These are phyloP conservation scores for Melanopsichium pennsylvanicum DNA, from an alignment of 1,284 basidiomycete genomes.

Conservation along the genomic window DNA sequence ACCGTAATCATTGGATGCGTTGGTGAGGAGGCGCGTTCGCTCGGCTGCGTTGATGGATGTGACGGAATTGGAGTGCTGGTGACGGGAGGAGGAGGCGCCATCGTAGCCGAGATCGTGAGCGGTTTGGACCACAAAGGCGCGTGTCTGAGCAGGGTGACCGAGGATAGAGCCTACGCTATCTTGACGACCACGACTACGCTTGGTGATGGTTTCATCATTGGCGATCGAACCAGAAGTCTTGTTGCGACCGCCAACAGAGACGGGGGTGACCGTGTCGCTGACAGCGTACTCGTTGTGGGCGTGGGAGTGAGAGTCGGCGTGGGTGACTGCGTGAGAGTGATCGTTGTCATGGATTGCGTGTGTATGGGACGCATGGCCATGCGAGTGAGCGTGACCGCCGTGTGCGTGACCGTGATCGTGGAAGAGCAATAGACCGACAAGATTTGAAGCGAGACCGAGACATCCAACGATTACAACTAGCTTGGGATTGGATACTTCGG, in stretches of 20 bases:
- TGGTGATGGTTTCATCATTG: constrained; percentile 7
- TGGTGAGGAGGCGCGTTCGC: constrained; percentile 25
- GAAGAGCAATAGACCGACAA: constrained; percentile 92
- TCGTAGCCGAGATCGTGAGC: constrained; percentile 76
- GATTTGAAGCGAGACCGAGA: constrained; percentile 87
- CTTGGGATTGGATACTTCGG: constrained; percentile 83
- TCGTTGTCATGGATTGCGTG: no score
- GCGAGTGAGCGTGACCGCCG: constrained; percentile 73
- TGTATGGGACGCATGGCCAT: no score
- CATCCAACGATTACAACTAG: constrained; percentile 90
- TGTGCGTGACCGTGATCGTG: constrained; percentile 71
- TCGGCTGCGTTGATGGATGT: constrained; percentile 21
- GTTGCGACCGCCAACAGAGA: constrained; percentile 20
- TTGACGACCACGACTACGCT: constrained; percentile 23
- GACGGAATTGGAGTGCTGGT: constrained; percentile 31
- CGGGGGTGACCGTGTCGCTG: constrained; percentile 6
- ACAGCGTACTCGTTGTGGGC: constrained; percentile 15
- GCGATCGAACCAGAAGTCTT: constrained; percentile 13
- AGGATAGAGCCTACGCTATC: constrained; percentile 69
- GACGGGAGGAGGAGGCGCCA: constrained; percentile 19
- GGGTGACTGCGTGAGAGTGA: constrained; percentile 44
- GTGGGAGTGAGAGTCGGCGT: constrained; percentile 40
- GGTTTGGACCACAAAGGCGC: constrained; percentile 84
- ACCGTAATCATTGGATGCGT: constrained; percentile 36
- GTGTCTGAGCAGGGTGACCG: constrained; percentile 85